These are phyloP conservation scores for Petunia secreta DNA, from an alignment of 257 asterid genomes.

Conservation along the genomic window DNA sequence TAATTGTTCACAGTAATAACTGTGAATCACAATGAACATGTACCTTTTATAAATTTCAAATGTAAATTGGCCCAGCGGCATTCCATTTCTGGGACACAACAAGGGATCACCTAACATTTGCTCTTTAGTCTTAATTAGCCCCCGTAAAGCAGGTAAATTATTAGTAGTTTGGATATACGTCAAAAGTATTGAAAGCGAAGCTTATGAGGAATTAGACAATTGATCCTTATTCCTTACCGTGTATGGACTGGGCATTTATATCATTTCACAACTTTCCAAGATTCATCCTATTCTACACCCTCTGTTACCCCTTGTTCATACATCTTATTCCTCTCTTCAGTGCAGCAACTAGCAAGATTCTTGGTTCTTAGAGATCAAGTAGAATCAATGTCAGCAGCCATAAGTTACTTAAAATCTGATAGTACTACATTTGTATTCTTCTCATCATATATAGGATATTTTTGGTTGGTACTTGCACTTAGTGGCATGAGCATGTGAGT, in stretches of 20 bases:
- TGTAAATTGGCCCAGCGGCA: too few species aligned
- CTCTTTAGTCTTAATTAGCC: neutral
- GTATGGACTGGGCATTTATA: neutral
- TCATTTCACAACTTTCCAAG: neutral
- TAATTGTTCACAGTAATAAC: neutral
- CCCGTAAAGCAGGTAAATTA: neutral
- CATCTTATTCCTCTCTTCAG: neutral
- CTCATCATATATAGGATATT: neutral
- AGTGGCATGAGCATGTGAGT: too few species aligned
- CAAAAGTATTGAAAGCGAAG: neutral
- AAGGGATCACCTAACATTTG: too few species aligned
- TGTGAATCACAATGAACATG: neutral
- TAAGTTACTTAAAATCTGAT: neutral
- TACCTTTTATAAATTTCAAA: too few species aligned
- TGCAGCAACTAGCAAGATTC: constrained; percentile 5
- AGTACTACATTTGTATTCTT: neutral
- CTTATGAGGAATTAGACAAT: neutral
- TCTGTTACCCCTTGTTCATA: neutral
- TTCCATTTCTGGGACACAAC: too few species aligned
- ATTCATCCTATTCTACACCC: neutral
- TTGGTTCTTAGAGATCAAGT: neutral
- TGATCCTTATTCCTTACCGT: neutral
- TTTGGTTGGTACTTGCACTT: too few species aligned
- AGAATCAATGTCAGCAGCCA: constrained; percentile 21
- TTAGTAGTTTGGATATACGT: neutral